phyloP scores from a whole-genome alignment of 768 basidiomycete genomes.

The Tulasnella sp. region DNA sequence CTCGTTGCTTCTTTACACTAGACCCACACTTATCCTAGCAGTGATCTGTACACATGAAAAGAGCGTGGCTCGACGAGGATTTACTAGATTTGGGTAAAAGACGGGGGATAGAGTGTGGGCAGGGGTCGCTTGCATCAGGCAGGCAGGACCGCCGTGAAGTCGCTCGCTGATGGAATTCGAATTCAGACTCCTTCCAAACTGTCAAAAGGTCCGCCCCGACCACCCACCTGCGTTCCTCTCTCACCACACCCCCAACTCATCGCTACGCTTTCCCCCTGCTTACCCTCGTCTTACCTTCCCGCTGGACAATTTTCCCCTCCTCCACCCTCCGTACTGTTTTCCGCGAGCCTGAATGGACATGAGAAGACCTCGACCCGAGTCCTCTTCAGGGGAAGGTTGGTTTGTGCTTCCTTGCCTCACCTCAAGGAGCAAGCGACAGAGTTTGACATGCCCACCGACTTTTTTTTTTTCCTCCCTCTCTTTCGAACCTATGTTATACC shows the following conservation, averaged over 20 bases:
- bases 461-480: neutral
- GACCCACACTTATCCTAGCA: neutral
- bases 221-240: slow-evolving; percentile 10
- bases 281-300: neutral
- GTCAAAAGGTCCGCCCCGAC: neutral
- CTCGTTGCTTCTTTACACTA: slow-evolving; percentile 3
- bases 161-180: slow-evolving; percentile 6
- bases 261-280: neutral
- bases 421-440: neutral
- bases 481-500: neutral
- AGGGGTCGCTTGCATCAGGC: neutral
- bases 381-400: slow-evolving; percentile 11
- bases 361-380: slow-evolving; percentile 8
- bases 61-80: neutral
- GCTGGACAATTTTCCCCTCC: slow-evolving; percentile 1
- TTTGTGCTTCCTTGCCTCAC: neutral
- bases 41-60: slow-evolving; percentile 12
- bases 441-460: slow-evolving; percentile 10
- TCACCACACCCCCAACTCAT: slow-evolving; percentile 14
- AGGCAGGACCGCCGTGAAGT: slow-evolving; percentile 14
- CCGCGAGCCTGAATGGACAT: slow-evolving; percentile 6
- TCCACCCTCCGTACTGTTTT: neutral
- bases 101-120: slow-evolving; percentile 2
- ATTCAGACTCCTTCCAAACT: slow-evolving; percentile 13
- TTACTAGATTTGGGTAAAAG: neutral